phyloP scores from a whole-genome alignment of 192 early-diverging fungal species.

The Gamsiella multidivaricata region DNA sequence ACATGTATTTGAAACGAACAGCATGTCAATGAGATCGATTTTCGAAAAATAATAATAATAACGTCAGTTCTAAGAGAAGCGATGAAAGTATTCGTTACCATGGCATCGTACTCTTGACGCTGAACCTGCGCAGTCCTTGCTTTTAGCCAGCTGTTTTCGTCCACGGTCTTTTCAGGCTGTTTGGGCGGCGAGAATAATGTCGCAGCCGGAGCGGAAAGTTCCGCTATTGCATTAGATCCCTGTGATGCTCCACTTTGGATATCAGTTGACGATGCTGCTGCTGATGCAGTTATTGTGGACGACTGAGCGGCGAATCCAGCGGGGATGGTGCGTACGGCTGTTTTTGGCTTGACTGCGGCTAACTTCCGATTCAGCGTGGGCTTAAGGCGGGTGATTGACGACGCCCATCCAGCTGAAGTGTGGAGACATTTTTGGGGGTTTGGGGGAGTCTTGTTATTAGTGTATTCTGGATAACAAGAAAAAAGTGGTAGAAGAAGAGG shows the following conservation, averaged over 20 bases:
- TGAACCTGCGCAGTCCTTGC: conserved; percentile 43
- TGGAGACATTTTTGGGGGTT: background rate
- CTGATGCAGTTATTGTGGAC: background rate
- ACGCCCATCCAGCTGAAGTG: conserved; percentile 52
- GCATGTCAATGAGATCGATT: background rate
- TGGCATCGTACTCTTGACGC: conserved; percentile 52
- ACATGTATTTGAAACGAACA: background rate
- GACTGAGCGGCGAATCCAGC: conserved; percentile 31
- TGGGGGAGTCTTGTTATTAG: conserved; percentile 14
- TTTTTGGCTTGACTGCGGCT: conserved; percentile 61
- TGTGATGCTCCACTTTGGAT: background rate
- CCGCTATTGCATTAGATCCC: background rate
- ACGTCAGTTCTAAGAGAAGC: background rate
- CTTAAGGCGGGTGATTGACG: conserved; percentile 54
- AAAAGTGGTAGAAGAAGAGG: background rate
- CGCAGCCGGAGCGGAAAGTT: background rate
- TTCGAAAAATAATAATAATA: too few species aligned
- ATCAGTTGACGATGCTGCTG: background rate
- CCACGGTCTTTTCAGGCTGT: conserved; percentile 10
- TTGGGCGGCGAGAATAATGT: background rate
- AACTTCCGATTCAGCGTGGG: conserved; percentile 60
- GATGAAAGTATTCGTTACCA: background rate
- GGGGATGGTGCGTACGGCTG: conserved; percentile 33
- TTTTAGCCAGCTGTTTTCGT: conserved; percentile 41
- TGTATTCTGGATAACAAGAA: background rate